phyloP scores from a whole-genome alignment of 345 rosid genomes.

The Geranium brycei region DNA sequence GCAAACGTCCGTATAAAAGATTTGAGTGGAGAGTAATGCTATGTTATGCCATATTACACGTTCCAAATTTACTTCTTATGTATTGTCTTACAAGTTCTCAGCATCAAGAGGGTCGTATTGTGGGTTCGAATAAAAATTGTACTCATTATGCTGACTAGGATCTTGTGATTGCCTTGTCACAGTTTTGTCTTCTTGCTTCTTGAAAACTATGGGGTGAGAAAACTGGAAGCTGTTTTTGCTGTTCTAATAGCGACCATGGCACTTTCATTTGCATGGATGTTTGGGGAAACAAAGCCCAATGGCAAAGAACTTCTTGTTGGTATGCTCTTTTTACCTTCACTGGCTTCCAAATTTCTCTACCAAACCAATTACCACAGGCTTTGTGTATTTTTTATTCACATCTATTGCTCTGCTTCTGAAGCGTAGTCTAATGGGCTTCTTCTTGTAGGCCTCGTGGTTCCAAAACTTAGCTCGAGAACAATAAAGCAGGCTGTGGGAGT shows the following conservation, averaged over 20 bases:
- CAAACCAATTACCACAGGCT: neutral
- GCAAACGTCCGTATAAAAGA: no score
- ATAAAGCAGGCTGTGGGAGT: slow-evolving; percentile 16
- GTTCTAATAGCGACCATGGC: slow-evolving; percentile 31
- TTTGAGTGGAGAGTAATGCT: no score
- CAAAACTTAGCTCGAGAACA: slow-evolving; percentile 17
- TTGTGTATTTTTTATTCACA: neutral
- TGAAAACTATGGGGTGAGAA: slow-evolving; percentile 38
- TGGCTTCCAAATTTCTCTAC: neutral
- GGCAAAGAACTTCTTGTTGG: slow-evolving; percentile 26
- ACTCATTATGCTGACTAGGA: neutral
- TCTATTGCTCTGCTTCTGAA: no score
- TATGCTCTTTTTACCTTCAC: neutral
- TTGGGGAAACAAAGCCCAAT: slow-evolving; percentile 28
- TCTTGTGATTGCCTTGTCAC: slow-evolving; percentile 1
- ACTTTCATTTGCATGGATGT: slow-evolving; percentile 35
- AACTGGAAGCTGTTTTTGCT: slow-evolving; percentile 33
- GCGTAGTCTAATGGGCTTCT: neutral
- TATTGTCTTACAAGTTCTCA: neutral
- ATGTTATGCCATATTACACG: no score
- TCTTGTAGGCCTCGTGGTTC: slow-evolving; percentile 11
- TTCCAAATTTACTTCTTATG: neutral
- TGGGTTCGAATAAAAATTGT: neutral
- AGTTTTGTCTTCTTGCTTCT: slow-evolving; percentile 33
- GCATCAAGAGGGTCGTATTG: neutral